Percentiles rank a stretch among this genome's conserved stretches.
These are phyloP conservation scores for Scleroderma citrinum DNA, from an alignment of 768 basidiomycete species.

Conservation along the genomic window DNA sequence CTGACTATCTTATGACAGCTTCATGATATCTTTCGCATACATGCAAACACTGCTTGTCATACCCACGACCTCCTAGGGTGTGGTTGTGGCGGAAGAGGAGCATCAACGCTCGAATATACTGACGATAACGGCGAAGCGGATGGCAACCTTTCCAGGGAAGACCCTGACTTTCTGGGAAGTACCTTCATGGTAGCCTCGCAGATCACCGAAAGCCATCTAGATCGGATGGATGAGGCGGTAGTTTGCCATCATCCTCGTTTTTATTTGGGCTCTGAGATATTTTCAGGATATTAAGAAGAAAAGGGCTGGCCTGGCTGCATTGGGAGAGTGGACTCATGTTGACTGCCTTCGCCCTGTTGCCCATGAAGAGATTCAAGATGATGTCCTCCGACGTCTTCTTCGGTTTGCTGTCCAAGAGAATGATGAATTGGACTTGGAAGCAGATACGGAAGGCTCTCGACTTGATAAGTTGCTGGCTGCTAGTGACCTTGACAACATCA, in stretches of 20 bases:
- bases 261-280: background rate
- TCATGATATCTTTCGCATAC: constrained; percentile 87
- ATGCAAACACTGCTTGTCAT: constrained; percentile 72
- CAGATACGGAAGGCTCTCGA: constrained; percentile 19
- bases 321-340: constrained; percentile 83
- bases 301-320: constrained; percentile 59
- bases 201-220: constrained; percentile 39
- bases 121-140: constrained; percentile 15
- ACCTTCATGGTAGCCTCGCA: constrained; percentile 68
- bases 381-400: constrained; percentile 50
- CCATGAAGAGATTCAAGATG: constrained; percentile 54
- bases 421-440: constrained; percentile 8
- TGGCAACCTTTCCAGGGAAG: constrained; percentile 19
- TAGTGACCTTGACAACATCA: constrained; percentile 45
- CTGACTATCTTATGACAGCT: constrained; percentile 43
- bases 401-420: constrained; percentile 12
- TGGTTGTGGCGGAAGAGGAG: constrained; percentile 42
- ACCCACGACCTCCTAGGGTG: constrained; percentile 92
- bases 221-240: constrained; percentile 51
- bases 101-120: background rate
- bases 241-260: constrained; percentile 12
- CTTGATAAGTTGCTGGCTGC: constrained; percentile 32
- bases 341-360: constrained; percentile 53
- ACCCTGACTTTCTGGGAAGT: constrained; percentile 24
- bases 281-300: constrained; percentile 61